Percentiles rank a stretch among this genome's conserved stretches.
Conservation (phyloP, 179 eudicot species). For the Nepenthes alata region DNA sequence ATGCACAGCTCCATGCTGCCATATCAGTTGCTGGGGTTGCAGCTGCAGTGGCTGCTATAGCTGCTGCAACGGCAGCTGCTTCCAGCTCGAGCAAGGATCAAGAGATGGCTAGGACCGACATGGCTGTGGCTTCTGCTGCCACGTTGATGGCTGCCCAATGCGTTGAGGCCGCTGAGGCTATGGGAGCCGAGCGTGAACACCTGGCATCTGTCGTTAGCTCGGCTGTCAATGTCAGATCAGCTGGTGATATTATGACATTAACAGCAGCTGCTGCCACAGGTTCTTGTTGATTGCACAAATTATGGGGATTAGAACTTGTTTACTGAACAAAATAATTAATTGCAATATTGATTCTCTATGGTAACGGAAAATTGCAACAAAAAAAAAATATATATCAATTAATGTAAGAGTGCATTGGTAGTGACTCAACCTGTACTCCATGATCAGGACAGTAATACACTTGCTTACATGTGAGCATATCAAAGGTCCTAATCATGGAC, state of each 20-base stretch:
- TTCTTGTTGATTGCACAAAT: conserved; percentile 7
- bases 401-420: no score
- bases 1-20: conserved; percentile 83
- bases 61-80: conserved; percentile 81
- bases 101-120: conserved; percentile 59
- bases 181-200: conserved; percentile 94
- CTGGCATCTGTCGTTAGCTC: conserved; percentile 79
- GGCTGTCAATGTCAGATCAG: conserved; percentile 75
- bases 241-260: conserved; percentile 87
- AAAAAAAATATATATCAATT: no score
- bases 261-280: conserved; percentile 96
- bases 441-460: no score
- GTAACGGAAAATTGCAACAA: no score
- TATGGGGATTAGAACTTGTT: no score
- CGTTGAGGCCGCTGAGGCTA: conserved; percentile 86
- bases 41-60: conserved; percentile 86
- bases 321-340: no score
- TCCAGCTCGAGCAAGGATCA: conserved; percentile 56
- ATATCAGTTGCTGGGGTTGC: conserved; percentile 91
- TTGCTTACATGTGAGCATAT: no score
- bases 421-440: no score
- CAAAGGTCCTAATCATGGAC: no score
- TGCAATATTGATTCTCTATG: no score
- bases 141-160: conserved; percentile 93
- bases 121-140: conserved; percentile 94